Percentiles rank a stretch among this genome's conserved stretches.
Evolutionary conservation across 768 basidiomycete genomes (phyloP).

Genomic region (Boletellus sp.): DNA sequence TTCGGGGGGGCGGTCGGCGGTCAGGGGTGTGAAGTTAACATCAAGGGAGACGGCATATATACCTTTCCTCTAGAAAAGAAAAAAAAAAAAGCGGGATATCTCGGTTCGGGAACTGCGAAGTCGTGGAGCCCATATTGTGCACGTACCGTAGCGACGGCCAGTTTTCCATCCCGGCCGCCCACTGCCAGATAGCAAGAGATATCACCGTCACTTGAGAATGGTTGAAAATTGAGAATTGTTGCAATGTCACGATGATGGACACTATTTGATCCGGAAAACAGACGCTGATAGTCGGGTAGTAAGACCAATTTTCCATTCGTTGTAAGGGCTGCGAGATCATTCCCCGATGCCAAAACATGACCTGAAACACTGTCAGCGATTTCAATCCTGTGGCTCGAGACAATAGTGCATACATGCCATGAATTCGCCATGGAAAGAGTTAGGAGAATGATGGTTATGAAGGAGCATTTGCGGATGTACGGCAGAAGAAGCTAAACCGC

Average conservation of each 20-base stretch:
- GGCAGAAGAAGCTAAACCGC: slow-evolving; percentile 5
- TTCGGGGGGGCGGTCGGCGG: slow-evolving; percentile 32
- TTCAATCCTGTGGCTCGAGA: neutral
- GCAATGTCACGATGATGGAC: slow-evolving; percentile 39
- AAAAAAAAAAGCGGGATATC: no score
- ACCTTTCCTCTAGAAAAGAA: slow-evolving; percentile 18
- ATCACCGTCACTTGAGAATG: slow-evolving; percentile 7
- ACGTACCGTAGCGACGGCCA: slow-evolving; percentile 47
- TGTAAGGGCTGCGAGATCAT: slow-evolving; percentile 30
- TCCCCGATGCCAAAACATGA: slow-evolving; percentile 49
- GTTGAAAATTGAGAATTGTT: slow-evolving; percentile 24
- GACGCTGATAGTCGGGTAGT: slow-evolving; percentile 25
- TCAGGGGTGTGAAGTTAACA: slow-evolving; percentile 16
- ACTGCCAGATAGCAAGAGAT: slow-evolving; percentile 49
- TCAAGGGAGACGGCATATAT: slow-evolving; percentile 25
- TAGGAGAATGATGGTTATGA: slow-evolving; percentile 2
- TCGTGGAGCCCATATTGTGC: neutral
- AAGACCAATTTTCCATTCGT: slow-evolving; percentile 25
- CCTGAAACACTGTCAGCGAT: slow-evolving; percentile 18
- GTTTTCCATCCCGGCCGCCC: slow-evolving; percentile 35
- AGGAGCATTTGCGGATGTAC: slow-evolving; percentile 23
- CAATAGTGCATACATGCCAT: slow-evolving; percentile 23
- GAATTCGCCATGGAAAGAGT: slow-evolving; percentile 15
- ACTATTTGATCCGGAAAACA: slow-evolving; percentile 24
- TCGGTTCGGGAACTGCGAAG: neutral